Evolutionary conservation across 805 yeast species (phyloP), one percentile per base, ranked within the genome.

Genomic region (Citeromyces matritensis): DNA sequence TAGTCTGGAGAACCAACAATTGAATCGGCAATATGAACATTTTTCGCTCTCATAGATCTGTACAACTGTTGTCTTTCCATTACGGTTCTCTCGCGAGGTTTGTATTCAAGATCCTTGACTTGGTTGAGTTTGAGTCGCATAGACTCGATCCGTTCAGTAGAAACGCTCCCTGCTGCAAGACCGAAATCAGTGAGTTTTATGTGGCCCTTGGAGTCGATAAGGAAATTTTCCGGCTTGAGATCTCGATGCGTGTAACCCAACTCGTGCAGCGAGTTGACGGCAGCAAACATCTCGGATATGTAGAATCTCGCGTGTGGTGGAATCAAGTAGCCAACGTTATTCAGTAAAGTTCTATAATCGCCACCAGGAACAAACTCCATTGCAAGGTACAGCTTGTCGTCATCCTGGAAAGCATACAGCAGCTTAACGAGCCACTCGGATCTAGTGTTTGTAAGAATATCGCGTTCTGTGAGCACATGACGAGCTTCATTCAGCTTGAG

Each of bases 321-420:
- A 37, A 83, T 81, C 42, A 91, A 60, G 35, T 80, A 81, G 24
- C 95, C 95, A 5, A 97, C 88, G 51, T 86, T 88, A 53, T 85
- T 86, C 40, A 91, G 68, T 37, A 91, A 58, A 1, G 98, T 91
- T 49, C 99, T 75, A 60, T 83, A 91, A 51, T 91, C 99, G 33
- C 99, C 99, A 36, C 99, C 99, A 6, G 99, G 96, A n/a, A 91
- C 98, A 53, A 82, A 91, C 52, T 91, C 98, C 99, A 91, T 91
- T 2, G 98, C 98, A 47, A 91, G 63, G 44, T 83, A 91, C 21
- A 91, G 81, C 47, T 80, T 81, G 38, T 81, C 86, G 0, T 76
- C 55, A 55, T 91, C 97, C 53, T 91, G 99, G 58, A 91, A 91
- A 2, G 97, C 95, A 51, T 91, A 91, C 36, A 84, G 64, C 31